These are phyloP conservation scores for Ocimum tenuiflorum DNA, from an alignment of 257 asterid genomes.

Conservation along the genomic window DNA sequence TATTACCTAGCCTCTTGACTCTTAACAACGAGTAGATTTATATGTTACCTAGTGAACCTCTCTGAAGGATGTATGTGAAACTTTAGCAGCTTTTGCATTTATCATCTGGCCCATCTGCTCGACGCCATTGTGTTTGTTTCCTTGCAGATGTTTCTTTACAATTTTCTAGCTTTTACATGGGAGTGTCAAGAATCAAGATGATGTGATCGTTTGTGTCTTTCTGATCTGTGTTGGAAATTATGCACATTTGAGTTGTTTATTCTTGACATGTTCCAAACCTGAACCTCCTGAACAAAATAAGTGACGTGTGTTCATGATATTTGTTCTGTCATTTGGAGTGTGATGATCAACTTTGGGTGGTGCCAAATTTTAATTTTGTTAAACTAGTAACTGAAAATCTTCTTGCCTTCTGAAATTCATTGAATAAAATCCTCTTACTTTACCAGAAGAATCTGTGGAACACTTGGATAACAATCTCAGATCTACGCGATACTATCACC, in stretches of 20 bases:
- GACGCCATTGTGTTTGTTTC: not conserved
- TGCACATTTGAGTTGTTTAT: not conserved
- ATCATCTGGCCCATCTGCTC: not conserved
- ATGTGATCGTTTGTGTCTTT: not conserved
- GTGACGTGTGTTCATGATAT: not conserved
- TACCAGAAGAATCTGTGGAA: slow-evolving; percentile 83
- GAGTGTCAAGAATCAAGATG: not conserved
- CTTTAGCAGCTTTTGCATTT: not conserved
- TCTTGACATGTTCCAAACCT: slow-evolving; percentile 1
- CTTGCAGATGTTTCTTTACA: not conserved
- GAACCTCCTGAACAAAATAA: not conserved
- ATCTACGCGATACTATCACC: slow-evolving; percentile 80
- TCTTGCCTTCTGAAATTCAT: not conserved
- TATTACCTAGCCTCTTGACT: no score
- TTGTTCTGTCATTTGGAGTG: not conserved
- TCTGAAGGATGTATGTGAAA: not conserved
- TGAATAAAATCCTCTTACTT: not conserved
- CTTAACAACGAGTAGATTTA: not conserved
- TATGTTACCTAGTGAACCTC: not conserved
- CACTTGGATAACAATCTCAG: slow-evolving; percentile 91
- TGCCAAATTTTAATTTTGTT: not conserved
- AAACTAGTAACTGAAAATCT: not conserved
- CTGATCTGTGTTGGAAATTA: not conserved
- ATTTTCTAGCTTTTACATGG: not conserved
- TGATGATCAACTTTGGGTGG: not conserved